phyloP scores from a whole-genome alignment of 768 basidiomycete genomes.

The Auriculariales sp. region DNA sequence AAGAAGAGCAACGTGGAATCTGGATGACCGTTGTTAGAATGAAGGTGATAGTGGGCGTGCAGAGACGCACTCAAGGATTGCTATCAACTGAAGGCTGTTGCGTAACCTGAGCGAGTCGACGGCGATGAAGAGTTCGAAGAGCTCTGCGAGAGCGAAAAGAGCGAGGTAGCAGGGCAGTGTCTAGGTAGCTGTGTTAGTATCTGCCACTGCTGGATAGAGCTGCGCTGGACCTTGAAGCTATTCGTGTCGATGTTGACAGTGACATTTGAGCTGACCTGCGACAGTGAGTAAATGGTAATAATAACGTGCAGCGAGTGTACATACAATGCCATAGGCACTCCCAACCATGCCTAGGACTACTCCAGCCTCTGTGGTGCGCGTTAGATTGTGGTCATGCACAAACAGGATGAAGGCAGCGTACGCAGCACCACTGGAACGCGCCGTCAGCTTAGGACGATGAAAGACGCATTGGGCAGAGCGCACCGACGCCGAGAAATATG shows the following conservation, averaged over 20 bases:
- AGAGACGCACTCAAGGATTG: slow-evolving; percentile 44
- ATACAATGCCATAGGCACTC: slow-evolving; percentile 46
- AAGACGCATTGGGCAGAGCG: slow-evolving; percentile 12
- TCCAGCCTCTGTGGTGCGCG: slow-evolving; percentile 44
- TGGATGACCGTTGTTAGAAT: neutral
- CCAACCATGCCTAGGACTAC: slow-evolving; percentile 63
- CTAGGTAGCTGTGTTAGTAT: slow-evolving; percentile 33
- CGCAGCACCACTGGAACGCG: slow-evolving; percentile 16
- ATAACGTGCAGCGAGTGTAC: neutral
- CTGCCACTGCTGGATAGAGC: neutral
- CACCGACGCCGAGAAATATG: slow-evolving; percentile 59
- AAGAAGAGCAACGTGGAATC: slow-evolving; percentile 59
- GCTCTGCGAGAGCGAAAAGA: slow-evolving; percentile 69
- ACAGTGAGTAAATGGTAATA: neutral
- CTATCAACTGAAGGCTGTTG: slow-evolving; percentile 65
- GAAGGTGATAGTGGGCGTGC: neutral
- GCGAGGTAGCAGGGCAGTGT: slow-evolving; percentile 78
- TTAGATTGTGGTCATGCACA: neutral
- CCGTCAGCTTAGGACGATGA: slow-evolving; percentile 8
- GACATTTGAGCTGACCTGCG: slow-evolving; percentile 1
- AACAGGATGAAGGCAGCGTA: slow-evolving; percentile 15
- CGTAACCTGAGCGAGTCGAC: slow-evolving; percentile 69
- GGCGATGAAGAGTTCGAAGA: slow-evolving; percentile 70
- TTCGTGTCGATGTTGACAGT: neutral
- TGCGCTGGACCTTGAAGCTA: slow-evolving; percentile 4